phyloP scores from a whole-genome alignment of 2,329 filamentous ascomycete genomes.

The Verticillium alfalfae region DNA sequence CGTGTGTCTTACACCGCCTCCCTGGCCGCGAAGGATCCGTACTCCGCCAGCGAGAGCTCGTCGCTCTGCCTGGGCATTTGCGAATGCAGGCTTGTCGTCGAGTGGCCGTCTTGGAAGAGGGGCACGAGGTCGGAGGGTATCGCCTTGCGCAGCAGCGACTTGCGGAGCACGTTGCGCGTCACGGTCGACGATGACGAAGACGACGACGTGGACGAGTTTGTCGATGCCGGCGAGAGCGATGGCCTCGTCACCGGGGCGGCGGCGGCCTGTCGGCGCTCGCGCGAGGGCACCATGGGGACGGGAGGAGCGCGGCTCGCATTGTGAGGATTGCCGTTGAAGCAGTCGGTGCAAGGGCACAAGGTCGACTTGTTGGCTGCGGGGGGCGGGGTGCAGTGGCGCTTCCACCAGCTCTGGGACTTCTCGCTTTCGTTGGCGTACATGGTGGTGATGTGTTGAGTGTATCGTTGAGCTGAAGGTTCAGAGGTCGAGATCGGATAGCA shows the following conservation, averaged over 20 bases:
- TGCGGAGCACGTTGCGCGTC: not conserved
- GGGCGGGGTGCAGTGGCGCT: constrained; percentile 31
- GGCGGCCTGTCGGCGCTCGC: not conserved
- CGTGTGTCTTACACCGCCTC: not conserved
- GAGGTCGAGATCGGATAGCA: not conserved
- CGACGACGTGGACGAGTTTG: not conserved
- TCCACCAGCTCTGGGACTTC: constrained; percentile 28
- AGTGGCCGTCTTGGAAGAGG: not conserved
- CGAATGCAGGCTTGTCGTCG: not conserved
- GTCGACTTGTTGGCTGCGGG: constrained; percentile 26
- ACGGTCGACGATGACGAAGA: not conserved
- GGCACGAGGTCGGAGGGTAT: not conserved
- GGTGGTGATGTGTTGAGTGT: not conserved
- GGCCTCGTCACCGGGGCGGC: not conserved
- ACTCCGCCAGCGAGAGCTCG: not conserved
- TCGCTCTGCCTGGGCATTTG: not conserved
- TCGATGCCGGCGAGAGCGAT: not conserved
- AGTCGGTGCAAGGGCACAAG: constrained; percentile 25
- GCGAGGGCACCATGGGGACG: not conserved
- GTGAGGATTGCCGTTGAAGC: not conserved
- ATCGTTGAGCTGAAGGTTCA: no score
- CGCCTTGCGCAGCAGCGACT: not conserved
- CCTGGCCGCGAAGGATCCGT: not conserved
- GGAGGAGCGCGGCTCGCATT: not conserved
- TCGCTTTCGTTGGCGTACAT: constrained; percentile 7